Base-by-base conservation (phyloP, 2,329 filamentous ascomycete species). In the Penicillium griseofulvum region DNA sequence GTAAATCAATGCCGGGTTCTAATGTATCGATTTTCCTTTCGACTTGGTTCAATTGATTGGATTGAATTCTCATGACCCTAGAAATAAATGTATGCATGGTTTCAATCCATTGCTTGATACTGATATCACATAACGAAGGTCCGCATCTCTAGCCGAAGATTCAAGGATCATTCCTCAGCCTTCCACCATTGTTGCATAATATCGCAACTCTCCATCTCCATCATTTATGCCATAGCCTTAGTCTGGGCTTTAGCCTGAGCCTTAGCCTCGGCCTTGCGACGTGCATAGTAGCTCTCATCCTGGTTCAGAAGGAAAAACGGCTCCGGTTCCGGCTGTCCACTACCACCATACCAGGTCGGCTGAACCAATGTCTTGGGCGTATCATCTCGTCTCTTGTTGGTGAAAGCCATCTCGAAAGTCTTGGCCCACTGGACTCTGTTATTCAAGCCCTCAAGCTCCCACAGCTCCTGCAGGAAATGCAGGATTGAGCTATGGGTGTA, bases 341-440 rank as follows among this genome's bases (percentile, higher is more conserved):
- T 63, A 1, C 68, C 66, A 24, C 71, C 71, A 46, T 70, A 66
- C 72, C 72, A 75, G 7, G 63, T 64, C 2, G 72, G 74, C 4
- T 64, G 67, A n/a, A 63, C 63, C 54, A 76, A 56, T 4, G 53
- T 66, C 54, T 67, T 53, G 17, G 66, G 66, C 1, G 64, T 66
- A 44, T 74, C 66, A 8, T 57, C 48, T 16, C 66, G 65, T 19
- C 48, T 51, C 33, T 51, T 39, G 16, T 46, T 41, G 7, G 60
- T 56, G 46, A 75, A 75, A 24, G 74, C 58, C 44, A 71, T 58
- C 57, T 76, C 71, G 49, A 76, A 76, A 0, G 72, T 75, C 63
- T 74, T 73, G 38, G 73, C 72, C 73, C 74, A 76, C 52, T 74
- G 71, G 16, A 76, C 73, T 2, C 74, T 68, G 50, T 75, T 75